Evolutionary conservation across 2,329 filamentous ascomycete species (phyloP).

Genomic region (Didymella glomerata): DNA sequence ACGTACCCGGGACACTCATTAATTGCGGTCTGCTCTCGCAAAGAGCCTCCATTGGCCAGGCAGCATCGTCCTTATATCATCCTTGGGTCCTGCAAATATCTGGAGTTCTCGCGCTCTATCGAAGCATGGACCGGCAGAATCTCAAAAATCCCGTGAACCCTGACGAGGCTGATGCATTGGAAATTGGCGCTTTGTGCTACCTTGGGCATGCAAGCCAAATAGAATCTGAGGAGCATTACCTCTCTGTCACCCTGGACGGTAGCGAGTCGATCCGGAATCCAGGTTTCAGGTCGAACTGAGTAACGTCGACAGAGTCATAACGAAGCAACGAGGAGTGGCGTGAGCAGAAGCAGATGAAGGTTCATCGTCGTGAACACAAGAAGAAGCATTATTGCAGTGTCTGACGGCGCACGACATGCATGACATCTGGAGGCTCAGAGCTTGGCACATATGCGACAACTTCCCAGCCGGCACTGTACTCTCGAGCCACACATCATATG

Average conservation of each 20-base stretch:
- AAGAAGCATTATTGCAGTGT: constrained; percentile 28
- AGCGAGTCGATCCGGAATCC: constrained; percentile 40
- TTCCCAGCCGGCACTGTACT: constrained; percentile 19
- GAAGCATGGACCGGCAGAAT: constrained; percentile 12
- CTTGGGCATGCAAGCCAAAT: constrained; percentile 21
- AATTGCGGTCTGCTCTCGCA: neutral
- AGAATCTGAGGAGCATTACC: constrained; percentile 19
- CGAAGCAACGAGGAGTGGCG: constrained; percentile 24
- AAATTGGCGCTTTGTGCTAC: constrained; percentile 33
- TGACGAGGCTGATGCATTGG: constrained; percentile 26
- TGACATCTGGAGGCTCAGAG: constrained; percentile 32
- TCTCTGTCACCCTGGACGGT: constrained; percentile 26
- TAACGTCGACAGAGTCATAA: constrained; percentile 38
- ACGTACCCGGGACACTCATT: neutral
- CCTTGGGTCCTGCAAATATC: constrained; percentile 2
- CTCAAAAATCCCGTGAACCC: constrained; percentile 13
- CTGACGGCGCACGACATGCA: constrained; percentile 39
- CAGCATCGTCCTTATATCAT: constrained; percentile 1
- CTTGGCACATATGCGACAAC: constrained; percentile 33
- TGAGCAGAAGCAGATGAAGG: constrained; percentile 22
- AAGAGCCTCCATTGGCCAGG: neutral
- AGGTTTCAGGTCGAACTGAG: constrained; percentile 43
- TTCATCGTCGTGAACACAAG: constrained; percentile 22
- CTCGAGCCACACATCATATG: constrained; percentile 26
- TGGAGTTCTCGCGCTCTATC: neutral